Percentiles rank a stretch among this genome's conserved stretches.
Evolutionary conservation across 805 yeast species (phyloP).

Genomic region (Metschnikowia similis): DNA sequence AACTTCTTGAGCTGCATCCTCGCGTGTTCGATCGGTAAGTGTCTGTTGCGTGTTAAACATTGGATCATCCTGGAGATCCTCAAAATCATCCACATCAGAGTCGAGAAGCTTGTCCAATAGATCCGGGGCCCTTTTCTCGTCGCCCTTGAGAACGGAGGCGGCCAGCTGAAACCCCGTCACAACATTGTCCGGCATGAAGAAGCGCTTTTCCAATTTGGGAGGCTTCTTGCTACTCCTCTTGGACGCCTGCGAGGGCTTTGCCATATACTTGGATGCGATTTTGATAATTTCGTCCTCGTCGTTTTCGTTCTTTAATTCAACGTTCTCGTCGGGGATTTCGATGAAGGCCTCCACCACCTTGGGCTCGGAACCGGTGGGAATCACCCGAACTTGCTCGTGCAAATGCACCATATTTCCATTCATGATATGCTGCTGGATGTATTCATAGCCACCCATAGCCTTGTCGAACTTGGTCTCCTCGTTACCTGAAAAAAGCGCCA

Average conservation of each 20-base stretch:
- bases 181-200: slow-evolving; percentile 73
- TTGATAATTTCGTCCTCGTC: slow-evolving; percentile 63
- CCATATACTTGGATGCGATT: slow-evolving; percentile 63
- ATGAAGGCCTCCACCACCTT: slow-evolving; percentile 52
- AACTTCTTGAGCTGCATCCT: neutral
- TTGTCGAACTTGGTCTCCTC: slow-evolving; percentile 77
- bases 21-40: no score
- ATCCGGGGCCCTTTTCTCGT: slow-evolving; percentile 4
- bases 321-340: slow-evolving; percentile 68
- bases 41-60: neutral
- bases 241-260: slow-evolving; percentile 16
- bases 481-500: slow-evolving; percentile 67
- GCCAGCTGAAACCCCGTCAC: slow-evolving; percentile 60
- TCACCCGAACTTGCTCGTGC: slow-evolving; percentile 55
- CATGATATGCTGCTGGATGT: slow-evolving; percentile 67
- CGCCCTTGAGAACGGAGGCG: slow-evolving; percentile 35
- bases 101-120: slow-evolving; percentile 13
- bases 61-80: slow-evolving; percentile 3
- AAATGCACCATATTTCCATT: slow-evolving; percentile 42
- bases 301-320: slow-evolving; percentile 50
- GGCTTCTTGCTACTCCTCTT: slow-evolving; percentile 15
- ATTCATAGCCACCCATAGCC: slow-evolving; percentile 79
- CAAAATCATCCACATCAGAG: slow-evolving; percentile 11
- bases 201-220: slow-evolving; percentile 36
- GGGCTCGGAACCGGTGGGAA: slow-evolving; percentile 60